Evolutionary conservation across 192 early-diverging fungal genomes (phyloP), one percentile per base, ranked within the genome.

Genomic region (Chytriomyces confervae): DNA sequence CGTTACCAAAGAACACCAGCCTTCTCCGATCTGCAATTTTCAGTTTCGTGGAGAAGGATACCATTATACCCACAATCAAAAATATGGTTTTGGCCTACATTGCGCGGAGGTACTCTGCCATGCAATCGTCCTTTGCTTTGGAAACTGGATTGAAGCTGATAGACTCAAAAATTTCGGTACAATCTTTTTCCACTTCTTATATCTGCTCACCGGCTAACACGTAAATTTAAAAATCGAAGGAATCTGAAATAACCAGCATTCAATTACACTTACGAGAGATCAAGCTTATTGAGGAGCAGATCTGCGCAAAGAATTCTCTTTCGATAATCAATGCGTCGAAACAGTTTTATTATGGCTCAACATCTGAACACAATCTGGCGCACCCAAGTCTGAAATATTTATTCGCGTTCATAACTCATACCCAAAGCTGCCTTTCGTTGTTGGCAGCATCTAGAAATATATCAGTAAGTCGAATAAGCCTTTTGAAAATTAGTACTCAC

Each of bases 371-470:
- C 46, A 64, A 76, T 8, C 45, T 76, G 62, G 62, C 62, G 6
- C 74, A 76, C 50, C 61, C 61, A n/a, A 47, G 29, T 46, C 46
- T 76, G 23, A 76, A 76, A 29, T 76, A 66, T 44, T 23, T 76
- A 27, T 76, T 50, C 62, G 13, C 74, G 23, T 76, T 76, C 36
- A 23, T 66, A 43, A 7, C 18, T 36, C 53, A 66, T 50, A 23
- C 66, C 6, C 13, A 57, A 57, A n/a, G 13, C 13, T 57, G 53
- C 53, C 13, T 13, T 57, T 20, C 53, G 16, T 57, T 57, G 53
- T 57, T 57, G 53, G 36, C 20, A 57, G 53, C 53, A 57, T 57
- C 53, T 13, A 57, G 5, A 57, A 65, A 85, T 62, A 81, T 88
- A 69, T 75, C 86, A 66, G 24, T 78, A 3, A 78, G 81, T 44